These are phyloP conservation scores for Leccinum arenicola DNA, from an alignment of 768 basidiomycete species.

Conservation along the genomic window DNA sequence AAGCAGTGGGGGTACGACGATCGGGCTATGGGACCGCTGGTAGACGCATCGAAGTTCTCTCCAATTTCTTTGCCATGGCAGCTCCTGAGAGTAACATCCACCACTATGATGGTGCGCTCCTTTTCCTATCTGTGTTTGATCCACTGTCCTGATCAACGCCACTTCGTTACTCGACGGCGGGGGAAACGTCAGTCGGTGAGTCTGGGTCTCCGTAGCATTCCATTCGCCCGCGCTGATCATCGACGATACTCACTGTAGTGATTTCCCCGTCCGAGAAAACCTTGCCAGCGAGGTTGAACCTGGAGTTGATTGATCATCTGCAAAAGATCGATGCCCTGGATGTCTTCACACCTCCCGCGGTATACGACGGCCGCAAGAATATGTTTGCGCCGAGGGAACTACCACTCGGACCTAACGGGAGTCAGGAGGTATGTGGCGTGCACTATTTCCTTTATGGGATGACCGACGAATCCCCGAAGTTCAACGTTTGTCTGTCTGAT, in stretches of 20 bases:
- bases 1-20: constrained; percentile 65
- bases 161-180: neutral
- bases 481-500: constrained; percentile 54
- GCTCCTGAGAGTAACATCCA: constrained; percentile 64
- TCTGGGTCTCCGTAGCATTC: neutral
- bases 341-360: constrained; percentile 72
- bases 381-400: constrained; percentile 61
- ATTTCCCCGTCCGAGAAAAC: constrained; percentile 69
- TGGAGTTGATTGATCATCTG: constrained; percentile 64
- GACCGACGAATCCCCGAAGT: constrained; percentile 38
- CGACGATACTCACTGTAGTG: constrained; percentile 35
- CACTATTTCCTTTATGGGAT: neutral
- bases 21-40: constrained; percentile 63
- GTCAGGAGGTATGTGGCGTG: constrained; percentile 46
- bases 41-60: constrained; percentile 36
- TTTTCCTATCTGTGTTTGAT: constrained; percentile 15
- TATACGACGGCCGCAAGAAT: constrained; percentile 81
- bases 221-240: constrained; percentile 12
- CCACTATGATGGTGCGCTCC: constrained; percentile 75
- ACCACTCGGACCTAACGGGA: constrained; percentile 51
- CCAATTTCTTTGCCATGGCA: constrained; percentile 64
- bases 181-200: constrained; percentile 21
- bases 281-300: constrained; percentile 62
- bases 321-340: constrained; percentile 56
- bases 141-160: constrained; percentile 23